Base-by-base conservation (phyloP, 441 rosid genomes). In the Metrosideros polymorpha region DNA sequence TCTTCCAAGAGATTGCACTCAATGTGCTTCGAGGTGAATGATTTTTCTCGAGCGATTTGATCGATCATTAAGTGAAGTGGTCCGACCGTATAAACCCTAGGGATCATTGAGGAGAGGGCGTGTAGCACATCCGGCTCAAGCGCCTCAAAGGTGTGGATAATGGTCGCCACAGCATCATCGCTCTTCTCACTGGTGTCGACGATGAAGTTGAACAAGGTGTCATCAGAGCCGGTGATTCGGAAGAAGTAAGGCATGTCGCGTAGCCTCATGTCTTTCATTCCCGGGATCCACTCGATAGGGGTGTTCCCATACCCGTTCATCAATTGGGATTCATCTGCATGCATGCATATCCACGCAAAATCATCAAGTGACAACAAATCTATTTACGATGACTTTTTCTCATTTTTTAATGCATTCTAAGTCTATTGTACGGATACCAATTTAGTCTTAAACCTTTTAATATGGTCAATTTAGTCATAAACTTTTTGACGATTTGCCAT, bases 141-240 rank as follows among this genome's bases (percentile, higher is more conserved):
- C 8, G 17, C 79, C 79, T 71, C 5, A 3, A 71, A 71, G 27
- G 79, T 71, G n/a, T 39, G 47, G 79, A 39, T 4, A 6, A 71
- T 71, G 47, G 79, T 71, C 1, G 47, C n/a, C 2, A 6, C 0
- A 1, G 47, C 17, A 2, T 10, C 1, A 6, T 17, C 0, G 2
- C 9, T 39, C 47, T 24, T 71, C 9, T 71, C 15, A 2, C 1
- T 0, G 5, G 0, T 39, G 47, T 71, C 79, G 0, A 6, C 4
- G n/a, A 3, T 6, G 0, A 39, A 71, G 79, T 71, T 71, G 17
- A 35, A 35, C 7, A 66, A 5, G 47, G 47, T 39, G 14, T 35
- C 47, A 3, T 3, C 1, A 0, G 79, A 71, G 79, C 47, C 17
- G 10, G 0, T 2, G 47, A 35, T 3, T 35, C 9, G 47, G 79